phyloP scores from a whole-genome alignment of 2,329 filamentous ascomycete genomes.

The Didymellaceae sp. region DNA sequence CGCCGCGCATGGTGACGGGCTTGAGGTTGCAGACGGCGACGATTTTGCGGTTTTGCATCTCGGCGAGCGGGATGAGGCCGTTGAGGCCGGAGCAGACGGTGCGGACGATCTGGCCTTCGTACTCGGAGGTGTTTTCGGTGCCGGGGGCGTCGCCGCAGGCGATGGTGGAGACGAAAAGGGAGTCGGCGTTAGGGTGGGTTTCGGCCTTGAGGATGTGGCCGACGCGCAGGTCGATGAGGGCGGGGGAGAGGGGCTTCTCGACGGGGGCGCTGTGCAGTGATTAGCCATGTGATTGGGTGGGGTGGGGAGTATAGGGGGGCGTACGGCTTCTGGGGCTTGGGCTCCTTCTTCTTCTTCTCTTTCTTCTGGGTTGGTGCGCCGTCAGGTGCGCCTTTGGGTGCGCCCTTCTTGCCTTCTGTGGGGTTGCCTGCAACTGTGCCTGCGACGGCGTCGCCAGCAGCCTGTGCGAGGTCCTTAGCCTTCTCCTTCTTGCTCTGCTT shows the following conservation, averaged over 20 bases:
- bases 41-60: conserved; percentile 97
- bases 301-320: conserved; percentile 1
- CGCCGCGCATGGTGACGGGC: conserved; percentile 97
- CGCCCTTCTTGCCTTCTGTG: conserved; percentile 16
- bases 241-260: conserved; percentile 79
- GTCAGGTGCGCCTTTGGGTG: conserved; percentile 52
- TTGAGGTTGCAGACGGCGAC: conserved; percentile 97
- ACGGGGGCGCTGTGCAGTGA: conserved; percentile 57
- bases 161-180: conserved; percentile 92
- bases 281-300: conserved; percentile 20
- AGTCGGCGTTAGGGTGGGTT: conserved; percentile 96
- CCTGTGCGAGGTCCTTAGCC: conserved; percentile 61
- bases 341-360: conserved; percentile 89
- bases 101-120: conserved; percentile 88
- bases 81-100: conserved; percentile 98
- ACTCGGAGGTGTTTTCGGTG: conserved; percentile 86
- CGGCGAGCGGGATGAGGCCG: conserved; percentile 86
- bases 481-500: conserved; percentile 56
- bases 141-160: conserved; percentile 88
- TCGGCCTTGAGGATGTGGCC: conserved; percentile 96
- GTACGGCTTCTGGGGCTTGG: conserved; percentile 68
- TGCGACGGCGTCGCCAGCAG: conserved; percentile 58
- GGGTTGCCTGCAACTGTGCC: conserved; percentile 54
- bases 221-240: conserved; percentile 91
- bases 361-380: conserved; percentile 64